Base-by-base conservation (phyloP, 129 eudicot species). In the Erigeron canadensis region DNA sequence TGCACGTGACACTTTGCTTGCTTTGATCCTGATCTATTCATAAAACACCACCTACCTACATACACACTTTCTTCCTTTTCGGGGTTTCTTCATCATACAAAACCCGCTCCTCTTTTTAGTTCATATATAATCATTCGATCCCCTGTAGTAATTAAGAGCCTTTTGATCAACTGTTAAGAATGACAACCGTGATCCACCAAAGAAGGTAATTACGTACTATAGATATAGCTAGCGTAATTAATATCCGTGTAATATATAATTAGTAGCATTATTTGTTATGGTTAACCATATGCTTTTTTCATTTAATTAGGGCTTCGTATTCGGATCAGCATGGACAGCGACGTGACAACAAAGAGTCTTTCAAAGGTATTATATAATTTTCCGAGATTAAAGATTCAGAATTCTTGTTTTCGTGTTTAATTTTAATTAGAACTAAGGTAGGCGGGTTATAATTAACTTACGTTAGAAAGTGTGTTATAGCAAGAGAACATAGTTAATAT, bases 1-100 rank as follows among this genome's bases (percentile, higher is more conserved):
- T n/a, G n/a, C 77, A 77, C 56, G 81, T 70, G 72, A 42, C 72
- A 23, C 81, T 71, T 62, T 77, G 45, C 71, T 70, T 77, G 76
- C 76, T 76, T 77, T n/a, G n/a, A n/a, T 69, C 46, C 46, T 69
- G 47, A 77, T 70, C 34, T 70, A 50, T 51, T 15, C 76, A 57
- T 41, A 77, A 77, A n/a, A n/a, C n/a, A n/a, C n/a, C n/a, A n/a
- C n/a, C n/a, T n/a, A 70, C 67, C 2, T 28, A 77, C 59, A 12
- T 62, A 23, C 67, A 23, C 67, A 42, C 19, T 77, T 17, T 23
- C 81, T 70, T 77, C 81, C 50, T 15, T 77, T 2, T 40, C 63
- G 51, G 76, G 81, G 76, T 77, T 77, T 77, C 75, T 69, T 22
- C 65, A 39, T 48, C 39, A 41, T 62, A 77, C 75, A 77, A 69